Evolutionary conservation across 2,329 filamentous ascomycete species (phyloP), one percentile per base, ranked within the genome.

Genomic region (Sclerotinia trifoliorum): DNA sequence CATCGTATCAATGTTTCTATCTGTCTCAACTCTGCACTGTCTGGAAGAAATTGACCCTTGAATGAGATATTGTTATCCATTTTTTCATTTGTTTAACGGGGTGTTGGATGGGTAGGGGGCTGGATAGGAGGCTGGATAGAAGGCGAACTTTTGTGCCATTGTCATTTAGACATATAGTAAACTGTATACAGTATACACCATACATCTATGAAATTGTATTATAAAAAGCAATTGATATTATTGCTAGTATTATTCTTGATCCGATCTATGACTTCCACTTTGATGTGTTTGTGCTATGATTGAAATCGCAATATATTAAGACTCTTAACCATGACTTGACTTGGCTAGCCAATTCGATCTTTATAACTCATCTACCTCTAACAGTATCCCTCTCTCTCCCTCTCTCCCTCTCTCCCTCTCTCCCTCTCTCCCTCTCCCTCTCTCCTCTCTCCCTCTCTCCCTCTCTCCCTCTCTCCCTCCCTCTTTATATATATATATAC

Each of bases 81-180:
- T 17, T 63, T 51, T 51, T 63, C 29, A 5, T 63, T 49, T 63
- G 46, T 63, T 63, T 19, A 35, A 39, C 7, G 5, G 13, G 60
- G 32, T 3, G 39, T 51, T 10, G n/a, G 32, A 48, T 39, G 46
- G 46, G 51, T 62, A 26, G 5, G 29, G 39, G 29, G 48, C n/a
- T n/a, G n/a, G n/a, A n/a, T n/a, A n/a, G n/a, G n/a, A n/a, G n/a
- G 32, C 32, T 39, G 46, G 29, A 62, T 62, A 39, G 10, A n/a
- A 51, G n/a, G 60, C 21, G 29, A 39, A 39, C 5, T 26, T 51
- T 19, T 35, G 46, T 62, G 4, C 13, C n/a, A 39, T 8, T n/a
- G n/a, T 51, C n/a, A 49, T n/a, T 39, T 11, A 5, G 2, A 32
- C 19, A 35, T 15, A 44, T 24, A 44, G 7, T 8, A 57, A n/a